Evolutionary conservation across 306 rosid species (phyloP).

Genomic region (Rosa rugosa): DNA sequence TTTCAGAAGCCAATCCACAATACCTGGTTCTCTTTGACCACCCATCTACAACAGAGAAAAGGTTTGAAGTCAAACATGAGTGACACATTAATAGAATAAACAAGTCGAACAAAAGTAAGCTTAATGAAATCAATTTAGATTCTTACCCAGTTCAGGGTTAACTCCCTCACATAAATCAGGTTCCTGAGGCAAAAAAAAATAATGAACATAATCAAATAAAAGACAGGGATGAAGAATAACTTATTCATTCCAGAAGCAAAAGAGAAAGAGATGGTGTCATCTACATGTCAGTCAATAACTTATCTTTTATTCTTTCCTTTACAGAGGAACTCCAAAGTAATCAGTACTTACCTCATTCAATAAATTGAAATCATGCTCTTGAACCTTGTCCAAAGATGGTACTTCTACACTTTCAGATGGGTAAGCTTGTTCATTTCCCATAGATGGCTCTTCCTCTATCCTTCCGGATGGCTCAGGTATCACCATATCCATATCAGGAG

Average conservation of each 20-base stretch:
- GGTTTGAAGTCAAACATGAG: slow-evolving; percentile 19
- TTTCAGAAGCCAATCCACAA: slow-evolving; percentile 28
- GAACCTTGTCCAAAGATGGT: slow-evolving; percentile 21
- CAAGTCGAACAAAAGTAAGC: slow-evolving; percentile 15
- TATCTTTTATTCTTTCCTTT: not conserved
- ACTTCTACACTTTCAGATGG: slow-evolving; percentile 28
- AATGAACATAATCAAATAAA: not conserved
- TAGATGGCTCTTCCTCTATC: slow-evolving; percentile 22
- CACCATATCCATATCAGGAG: slow-evolving; percentile 24
- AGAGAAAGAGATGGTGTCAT: not conserved
- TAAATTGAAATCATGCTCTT: slow-evolving; percentile 32
- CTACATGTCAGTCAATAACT: not conserved
- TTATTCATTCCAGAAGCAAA: slow-evolving; percentile 7
- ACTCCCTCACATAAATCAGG: slow-evolving; percentile 36
- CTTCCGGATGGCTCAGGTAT: slow-evolving; percentile 23
- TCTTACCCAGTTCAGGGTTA: slow-evolving; percentile 47
- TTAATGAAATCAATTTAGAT: not conserved
- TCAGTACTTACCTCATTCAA: slow-evolving; percentile 52
- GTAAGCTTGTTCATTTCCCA: slow-evolving; percentile 19
- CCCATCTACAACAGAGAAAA: slow-evolving; percentile 48
- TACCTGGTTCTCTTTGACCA: slow-evolving; percentile 82
- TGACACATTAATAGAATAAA: slow-evolving; percentile 21
- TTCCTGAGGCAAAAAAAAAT: slow-evolving; percentile 42
- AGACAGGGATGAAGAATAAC: not conserved
- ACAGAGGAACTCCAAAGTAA: slow-evolving; percentile 13